phyloP scores from a whole-genome alignment of 768 basidiomycete species.

The Gloeopeniophorella convolvens region DNA sequence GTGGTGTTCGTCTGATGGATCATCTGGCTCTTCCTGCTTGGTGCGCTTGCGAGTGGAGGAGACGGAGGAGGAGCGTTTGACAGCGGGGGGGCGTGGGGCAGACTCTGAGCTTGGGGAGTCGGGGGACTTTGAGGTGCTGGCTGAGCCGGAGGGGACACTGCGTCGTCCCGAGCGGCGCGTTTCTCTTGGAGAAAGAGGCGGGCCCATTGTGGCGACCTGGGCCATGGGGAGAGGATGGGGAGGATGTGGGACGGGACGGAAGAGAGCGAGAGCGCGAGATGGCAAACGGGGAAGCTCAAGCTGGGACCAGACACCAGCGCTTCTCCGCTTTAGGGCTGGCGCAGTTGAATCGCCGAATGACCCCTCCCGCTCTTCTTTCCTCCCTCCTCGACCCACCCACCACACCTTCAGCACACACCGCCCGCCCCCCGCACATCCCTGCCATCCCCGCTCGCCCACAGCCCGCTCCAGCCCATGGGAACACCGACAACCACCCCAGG shows the following conservation, averaged over 20 bases:
- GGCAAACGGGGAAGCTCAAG: slow-evolving; percentile 10
- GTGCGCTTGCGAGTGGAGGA: slow-evolving; percentile 40
- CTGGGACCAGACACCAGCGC: slow-evolving; percentile 10
- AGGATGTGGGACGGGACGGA: slow-evolving; percentile 11
- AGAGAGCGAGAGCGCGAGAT: background rate
- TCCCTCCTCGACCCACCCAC: too few relatives aligned
- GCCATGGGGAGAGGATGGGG: slow-evolving; percentile 36
- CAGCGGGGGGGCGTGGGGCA: slow-evolving; percentile 27
- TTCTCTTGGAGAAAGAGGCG: slow-evolving; percentile 70
- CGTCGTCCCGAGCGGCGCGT: slow-evolving; percentile 74
- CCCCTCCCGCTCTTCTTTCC: background rate
- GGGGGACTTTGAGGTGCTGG: slow-evolving; percentile 67
- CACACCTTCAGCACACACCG: too few relatives aligned
- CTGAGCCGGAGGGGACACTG: slow-evolving; percentile 58
- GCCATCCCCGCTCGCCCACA: background rate
- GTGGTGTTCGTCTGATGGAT: slow-evolving; percentile 45
- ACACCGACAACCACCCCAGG: background rate
- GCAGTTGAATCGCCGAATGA: slow-evolving; percentile 12
- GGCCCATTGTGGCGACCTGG: slow-evolving; percentile 65
- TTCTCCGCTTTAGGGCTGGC: slow-evolving; percentile 22
- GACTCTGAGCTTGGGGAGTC: slow-evolving; percentile 54
- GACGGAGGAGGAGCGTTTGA: slow-evolving; percentile 24
- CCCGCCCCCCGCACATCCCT: background rate
- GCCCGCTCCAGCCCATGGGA: background rate
- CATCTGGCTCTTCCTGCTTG: slow-evolving; percentile 73